Evolutionary conservation across 2,329 filamentous ascomycete genomes (phyloP), one percentile per base, ranked within the genome.

Genomic region (Beauveria caledonica): DNA sequence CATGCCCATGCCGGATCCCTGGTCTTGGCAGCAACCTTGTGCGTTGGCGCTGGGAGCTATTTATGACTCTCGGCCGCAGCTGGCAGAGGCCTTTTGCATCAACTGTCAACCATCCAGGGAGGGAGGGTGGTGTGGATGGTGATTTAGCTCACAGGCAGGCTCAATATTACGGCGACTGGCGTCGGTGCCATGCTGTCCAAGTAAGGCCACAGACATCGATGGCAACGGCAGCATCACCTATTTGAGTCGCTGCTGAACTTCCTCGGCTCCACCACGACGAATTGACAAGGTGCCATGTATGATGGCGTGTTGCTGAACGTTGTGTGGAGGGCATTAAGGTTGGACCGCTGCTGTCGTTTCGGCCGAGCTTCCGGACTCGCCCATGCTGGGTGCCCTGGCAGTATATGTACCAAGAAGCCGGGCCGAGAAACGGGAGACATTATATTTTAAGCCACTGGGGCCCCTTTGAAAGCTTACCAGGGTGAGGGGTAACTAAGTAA

Each of bases 1-100:
- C 27, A 46, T 21, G 54, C 55, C 45, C 36, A 36, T 58, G 56
- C 56, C 56, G 56, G 58, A 27, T 53, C 58, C 50, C 49, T 60
- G 42, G 58, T 54, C 58, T 60, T 60, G 58, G 58, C 58, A 33
- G 50, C 58, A 36, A 60, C 40, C 40, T 40, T 53, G 58, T 60
- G 58, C 58, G 58, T 27, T 60, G 58, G 58, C 58, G 40, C 49
- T 46, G 15, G 40, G 40, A 36, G 44, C 29, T 49, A 39, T 27
- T 29, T 4, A 36, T 27, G 42, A 49, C 40, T 56, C 49, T 56
- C 53, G 3, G 8, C 9, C 23, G 17, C 56, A 36, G 46, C 36
- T 45, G 9, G 19, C 33, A 36, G 33, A 27, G 17, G 21, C 29
- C 36, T 33, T 50, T 17, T 42, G 9, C 9, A 25, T 3, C 33